Evolutionary conservation across 148 eudicot genomes (phyloP).

Genomic region (Fagopyrum tataricum): DNA sequence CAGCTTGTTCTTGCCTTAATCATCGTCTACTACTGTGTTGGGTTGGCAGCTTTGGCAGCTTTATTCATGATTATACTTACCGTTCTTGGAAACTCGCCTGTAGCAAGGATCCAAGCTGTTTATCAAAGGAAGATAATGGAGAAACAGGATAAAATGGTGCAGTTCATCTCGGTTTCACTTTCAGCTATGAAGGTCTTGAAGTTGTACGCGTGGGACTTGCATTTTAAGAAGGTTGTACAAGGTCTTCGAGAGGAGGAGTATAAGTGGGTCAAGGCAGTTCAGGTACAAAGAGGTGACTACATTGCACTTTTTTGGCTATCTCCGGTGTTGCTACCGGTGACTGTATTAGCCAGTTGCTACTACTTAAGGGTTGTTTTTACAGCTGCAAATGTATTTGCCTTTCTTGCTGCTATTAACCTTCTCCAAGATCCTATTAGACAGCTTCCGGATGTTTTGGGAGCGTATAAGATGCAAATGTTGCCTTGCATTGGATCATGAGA

Average conservation of each 20-base stretch:
- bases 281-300: constrained; percentile 19
- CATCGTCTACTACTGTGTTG: constrained; percentile 20
- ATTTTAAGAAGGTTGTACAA: constrained; percentile 22
- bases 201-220: constrained; percentile 36
- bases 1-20: constrained; percentile 35
- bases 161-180: constrained; percentile 41
- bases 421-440: constrained; percentile 34
- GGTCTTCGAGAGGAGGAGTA: constrained; percentile 23
- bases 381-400: constrained; percentile 27
- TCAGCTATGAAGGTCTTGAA: constrained; percentile 50
- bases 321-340: constrained; percentile 22
- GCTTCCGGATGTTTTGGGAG: constrained; percentile 30
- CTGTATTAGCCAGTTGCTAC: constrained; percentile 28
- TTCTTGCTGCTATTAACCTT: constrained; percentile 28
- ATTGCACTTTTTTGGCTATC: constrained; percentile 24
- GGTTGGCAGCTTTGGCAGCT: constrained; percentile 3
- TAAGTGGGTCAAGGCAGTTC: constrained; percentile 10
- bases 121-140: constrained; percentile 43
- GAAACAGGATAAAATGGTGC: constrained; percentile 44
- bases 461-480: constrained; percentile 27
- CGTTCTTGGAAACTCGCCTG: constrained; percentile 42
- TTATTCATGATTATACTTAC: constrained; percentile 31
- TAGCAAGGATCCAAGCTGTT: constrained; percentile 41
- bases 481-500: constrained; percentile 22
- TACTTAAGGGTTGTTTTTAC: constrained; percentile 19